These are phyloP conservation scores for Asclepias syriaca DNA, from an alignment of 257 asterid species.

Conservation along the genomic window DNA sequence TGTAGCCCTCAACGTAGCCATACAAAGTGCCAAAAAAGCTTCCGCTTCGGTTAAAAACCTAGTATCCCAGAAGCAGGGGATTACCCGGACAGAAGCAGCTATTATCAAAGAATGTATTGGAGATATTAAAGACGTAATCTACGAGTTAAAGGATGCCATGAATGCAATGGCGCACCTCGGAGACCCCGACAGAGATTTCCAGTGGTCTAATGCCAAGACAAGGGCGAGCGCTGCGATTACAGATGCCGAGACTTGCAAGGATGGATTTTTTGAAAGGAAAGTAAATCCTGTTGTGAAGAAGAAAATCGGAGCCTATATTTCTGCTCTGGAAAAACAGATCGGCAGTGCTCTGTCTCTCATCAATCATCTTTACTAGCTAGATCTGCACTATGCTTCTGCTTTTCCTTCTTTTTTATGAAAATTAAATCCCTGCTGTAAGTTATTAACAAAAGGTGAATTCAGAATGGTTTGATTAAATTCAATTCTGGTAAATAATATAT, in stretches of 20 bases:
- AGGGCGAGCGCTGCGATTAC: conserved; percentile 76
- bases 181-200: conserved; percentile 36
- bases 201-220: conserved; percentile 65
- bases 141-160: conserved; percentile 49
- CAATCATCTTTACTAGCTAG: conserved; percentile 40
- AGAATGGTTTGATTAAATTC: no score
- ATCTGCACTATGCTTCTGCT: background rate
- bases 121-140: conserved; percentile 50
- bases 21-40: conserved; percentile 32
- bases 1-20: conserved; percentile 47
- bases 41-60: conserved; percentile 26
- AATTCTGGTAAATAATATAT: no score
- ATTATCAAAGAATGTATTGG: conserved; percentile 55
- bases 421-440: no score
- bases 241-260: conserved; percentile 64
- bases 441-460: no score
- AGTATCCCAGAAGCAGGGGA: conserved; percentile 23
- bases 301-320: conserved; percentile 30
- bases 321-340: conserved; percentile 25
- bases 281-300: conserved; percentile 29
- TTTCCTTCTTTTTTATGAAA: no score
- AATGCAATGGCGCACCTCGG: conserved; percentile 39
- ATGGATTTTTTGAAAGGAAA: conserved; percentile 33
- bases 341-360: conserved; percentile 62
- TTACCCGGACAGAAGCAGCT: conserved; percentile 25